Base-by-base conservation (phyloP, 2,329 filamentous ascomycete species). In the Pseudocercospora pini-densiflorae region DNA sequence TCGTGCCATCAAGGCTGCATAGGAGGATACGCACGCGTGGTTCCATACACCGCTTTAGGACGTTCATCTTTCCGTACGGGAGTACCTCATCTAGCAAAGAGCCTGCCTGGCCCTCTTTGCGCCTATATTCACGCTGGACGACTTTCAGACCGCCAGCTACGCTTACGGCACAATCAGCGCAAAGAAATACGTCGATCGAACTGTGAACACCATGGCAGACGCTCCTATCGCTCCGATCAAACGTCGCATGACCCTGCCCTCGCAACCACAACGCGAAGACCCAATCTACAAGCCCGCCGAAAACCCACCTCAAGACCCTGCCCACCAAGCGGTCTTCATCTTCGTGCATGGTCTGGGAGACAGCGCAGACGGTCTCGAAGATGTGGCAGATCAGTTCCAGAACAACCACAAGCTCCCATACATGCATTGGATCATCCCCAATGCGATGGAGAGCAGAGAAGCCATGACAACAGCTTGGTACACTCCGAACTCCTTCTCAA, bases 361-460 rank as follows among this genome's bases (percentile, higher is more conserved):
- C 65, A 81, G 80, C 61, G 82, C 81, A 16, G 76, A 80, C 57
- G 82, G 81, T 3, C 73, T 82, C 33, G 77, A 80, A 67, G 76
- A 82, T 81, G 67, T 77, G 1, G 72, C 74, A 21, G 71, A 76
- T 24, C 75, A 77, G 64, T 85, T 85, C 70, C 82, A 84, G 65
- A 71, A 79, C 45, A 81, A 81, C 53, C 74, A 76, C 66, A 86
- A 85, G 73, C 77, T 86, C 5, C 79, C 82, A 0, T 78, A 84
- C 70, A 74, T 85, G 69, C 77, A 79, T 57, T 86, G 83, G 83
- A 75, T 85, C 47, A 78, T 86, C 29, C 84, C 85, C 14, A 85
- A 83, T 62, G 83, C 84, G 2, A 76, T 78, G 49, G 77, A 82
- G 45, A 81, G 84, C 70, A 79, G 77, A 63, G 81, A 84, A 54